Percentiles rank a stretch among this genome's conserved stretches.
These are phyloP conservation scores for Candida yuanshanica DNA, from an alignment of 805 yeast genomes.

Conservation along the genomic window DNA sequence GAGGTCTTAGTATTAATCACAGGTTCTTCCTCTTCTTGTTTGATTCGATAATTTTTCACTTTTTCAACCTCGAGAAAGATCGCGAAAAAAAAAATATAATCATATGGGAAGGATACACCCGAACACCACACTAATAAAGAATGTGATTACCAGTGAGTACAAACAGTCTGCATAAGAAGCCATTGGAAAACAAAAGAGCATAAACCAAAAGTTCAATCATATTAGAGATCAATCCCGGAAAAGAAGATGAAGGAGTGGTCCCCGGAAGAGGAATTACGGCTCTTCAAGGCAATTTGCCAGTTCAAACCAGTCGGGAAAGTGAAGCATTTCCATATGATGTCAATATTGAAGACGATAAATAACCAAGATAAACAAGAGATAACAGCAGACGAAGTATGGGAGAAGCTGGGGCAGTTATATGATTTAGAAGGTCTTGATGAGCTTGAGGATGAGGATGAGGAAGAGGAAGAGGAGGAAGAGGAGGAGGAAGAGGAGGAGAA, in stretches of 20 bases:
- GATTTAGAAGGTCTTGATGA: constrained; percentile 54
- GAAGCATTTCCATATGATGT: constrained; percentile 34
- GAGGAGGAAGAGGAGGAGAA: constrained; percentile 6
- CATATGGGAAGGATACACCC: too few relatives aligned
- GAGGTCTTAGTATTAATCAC: too few relatives aligned
- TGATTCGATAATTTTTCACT: neutral
- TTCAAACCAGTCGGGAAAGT: constrained; percentile 60
- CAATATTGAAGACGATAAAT: constrained; percentile 16
- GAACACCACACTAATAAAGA: constrained; percentile 1
- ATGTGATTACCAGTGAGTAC: too few relatives aligned
- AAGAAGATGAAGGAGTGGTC: constrained; percentile 43
- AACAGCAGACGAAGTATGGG: constrained; percentile 51
- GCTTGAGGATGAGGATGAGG: constrained; percentile 35
- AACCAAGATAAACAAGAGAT: constrained; percentile 26
- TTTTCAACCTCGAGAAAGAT: neutral
- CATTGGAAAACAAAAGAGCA: too few relatives aligned
- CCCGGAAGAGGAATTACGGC: constrained; percentile 53
- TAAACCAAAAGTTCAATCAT: neutral
- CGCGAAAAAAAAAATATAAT: neutral
- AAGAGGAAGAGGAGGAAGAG: constrained; percentile 4
- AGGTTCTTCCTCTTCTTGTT: too few relatives aligned
- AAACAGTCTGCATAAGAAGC: too few relatives aligned
- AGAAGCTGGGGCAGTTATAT: constrained; percentile 46
- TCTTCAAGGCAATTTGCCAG: constrained; percentile 57
- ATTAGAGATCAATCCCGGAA: too few relatives aligned